Evolutionary conservation across 441 rosid genomes (phyloP).

Genomic region (Pelargonium myrrhifolium): DNA sequence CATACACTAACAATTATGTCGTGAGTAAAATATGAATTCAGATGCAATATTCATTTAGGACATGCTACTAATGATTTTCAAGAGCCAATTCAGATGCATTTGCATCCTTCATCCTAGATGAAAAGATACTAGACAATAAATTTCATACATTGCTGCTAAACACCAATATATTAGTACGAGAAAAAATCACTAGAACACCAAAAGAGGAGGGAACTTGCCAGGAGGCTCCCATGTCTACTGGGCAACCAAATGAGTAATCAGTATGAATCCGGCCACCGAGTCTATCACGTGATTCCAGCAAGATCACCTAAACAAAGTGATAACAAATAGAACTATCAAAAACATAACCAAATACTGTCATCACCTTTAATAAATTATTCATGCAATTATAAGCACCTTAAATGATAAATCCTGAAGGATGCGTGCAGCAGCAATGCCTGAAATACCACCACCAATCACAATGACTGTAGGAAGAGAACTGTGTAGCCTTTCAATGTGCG

Average conservation of each 20-base stretch:
- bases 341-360: neutral
- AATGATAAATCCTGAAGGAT: constrained; percentile 56
- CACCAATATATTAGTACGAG: neutral
- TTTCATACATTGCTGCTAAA: neutral
- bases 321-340: neutral
- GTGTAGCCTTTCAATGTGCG: constrained; percentile 39
- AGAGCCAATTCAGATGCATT: neutral
- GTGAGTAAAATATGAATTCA: neutral
- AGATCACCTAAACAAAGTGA: constrained; percentile 32
- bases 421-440: constrained; percentile 81
- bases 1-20: neutral
- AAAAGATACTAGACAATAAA: neutral
- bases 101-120: neutral
- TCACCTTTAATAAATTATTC: neutral
- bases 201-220: constrained; percentile 31
- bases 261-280: constrained; percentile 67
- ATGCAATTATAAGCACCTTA: constrained; percentile 32
- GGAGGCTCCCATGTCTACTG: constrained; percentile 76
- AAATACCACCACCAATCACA: constrained; percentile 78
- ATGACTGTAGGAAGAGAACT: constrained; percentile 51
- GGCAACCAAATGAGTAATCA: constrained; percentile 62
- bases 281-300: constrained; percentile 58
- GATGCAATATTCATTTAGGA: neutral
- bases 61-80: neutral
- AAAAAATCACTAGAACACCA: neutral